A percentile compares a stretch with the other conserved stretches of the same genome.
These are phyloP conservation scores for Parasitella parasitica DNA, from an alignment of 371 early-diverging fungal genomes.

Conservation along the genomic window DNA sequence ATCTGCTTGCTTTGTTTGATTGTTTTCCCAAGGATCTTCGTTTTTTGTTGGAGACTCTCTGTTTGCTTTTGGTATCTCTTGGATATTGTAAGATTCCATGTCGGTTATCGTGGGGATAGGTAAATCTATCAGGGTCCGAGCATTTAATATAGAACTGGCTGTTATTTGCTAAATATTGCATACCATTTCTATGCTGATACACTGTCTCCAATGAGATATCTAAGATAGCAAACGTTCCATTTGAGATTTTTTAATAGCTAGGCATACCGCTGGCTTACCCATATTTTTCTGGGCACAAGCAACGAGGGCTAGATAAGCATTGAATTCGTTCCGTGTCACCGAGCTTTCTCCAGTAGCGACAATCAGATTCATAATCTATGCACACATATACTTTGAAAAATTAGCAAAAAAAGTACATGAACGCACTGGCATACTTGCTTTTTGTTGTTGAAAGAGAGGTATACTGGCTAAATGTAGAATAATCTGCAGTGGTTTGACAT, in stretches of 20 bases:
- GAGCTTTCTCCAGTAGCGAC: slow-evolving; percentile 50
- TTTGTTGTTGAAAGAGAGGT: not conserved
- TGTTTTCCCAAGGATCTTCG: not conserved
- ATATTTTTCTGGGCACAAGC: slow-evolving; percentile 80
- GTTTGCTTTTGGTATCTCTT: not conserved
- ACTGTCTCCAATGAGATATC: slow-evolving; percentile 39
- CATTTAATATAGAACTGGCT: not conserved
- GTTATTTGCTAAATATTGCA: not conserved
- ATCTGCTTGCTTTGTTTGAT: not conserved
- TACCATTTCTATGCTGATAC: slow-evolving; percentile 37
- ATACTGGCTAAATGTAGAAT: slow-evolving; percentile 3
- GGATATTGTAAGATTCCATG: slow-evolving; percentile 3
- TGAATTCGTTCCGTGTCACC: slow-evolving; percentile 68
- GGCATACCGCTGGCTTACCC: too few species aligned
- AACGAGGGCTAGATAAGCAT: slow-evolving; percentile 66
- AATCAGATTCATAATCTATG: slow-evolving; percentile 12
- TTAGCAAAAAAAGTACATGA: not conserved
- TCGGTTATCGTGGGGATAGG: slow-evolving; percentile 28
- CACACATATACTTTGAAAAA: not conserved
- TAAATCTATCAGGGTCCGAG: slow-evolving; percentile 14
- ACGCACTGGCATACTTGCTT: not conserved
- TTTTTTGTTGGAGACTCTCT: not conserved
- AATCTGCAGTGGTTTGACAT: not conserved
- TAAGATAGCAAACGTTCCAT: slow-evolving; percentile 5
- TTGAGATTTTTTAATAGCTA: too few species aligned